A percentile compares a stretch with the other conserved stretches of the same genome.
These are phyloP conservation scores for Candida stauntonica DNA, from an alignment of 805 yeast genomes.

Conservation along the genomic window DNA sequence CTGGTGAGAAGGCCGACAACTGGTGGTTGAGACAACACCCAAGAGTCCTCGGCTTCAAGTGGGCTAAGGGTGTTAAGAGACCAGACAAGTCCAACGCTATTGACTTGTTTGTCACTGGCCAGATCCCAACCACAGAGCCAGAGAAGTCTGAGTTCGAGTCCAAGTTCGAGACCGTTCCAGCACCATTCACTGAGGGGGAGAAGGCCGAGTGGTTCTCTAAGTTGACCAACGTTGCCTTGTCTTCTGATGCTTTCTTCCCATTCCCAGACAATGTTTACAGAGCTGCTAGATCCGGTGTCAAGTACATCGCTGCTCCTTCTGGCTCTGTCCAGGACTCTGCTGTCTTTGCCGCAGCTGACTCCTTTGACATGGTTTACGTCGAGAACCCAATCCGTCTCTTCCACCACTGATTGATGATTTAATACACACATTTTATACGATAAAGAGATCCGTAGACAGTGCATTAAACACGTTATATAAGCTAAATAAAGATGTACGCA, in stretches of 20 bases:
- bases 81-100: slow-evolving; percentile 98
- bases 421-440: slow-evolving; percentile 3
- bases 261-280: slow-evolving; percentile 99
- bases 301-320: slow-evolving; percentile 92
- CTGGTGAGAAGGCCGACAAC: slow-evolving; percentile 99
- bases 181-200: slow-evolving; percentile 77
- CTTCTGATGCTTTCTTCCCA: slow-evolving; percentile 99
- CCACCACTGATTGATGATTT: slow-evolving; percentile 80
- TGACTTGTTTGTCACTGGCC: slow-evolving; percentile 87
- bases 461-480: slow-evolving; percentile 1
- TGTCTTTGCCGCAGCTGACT: slow-evolving; percentile 93
- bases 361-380: slow-evolving; percentile 83
- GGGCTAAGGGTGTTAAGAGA: slow-evolving; percentile 98
- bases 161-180: slow-evolving; percentile 80
- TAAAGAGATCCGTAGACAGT: background rate
- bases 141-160: slow-evolving; percentile 90
- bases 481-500: slow-evolving; percentile 63
- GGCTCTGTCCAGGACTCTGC: slow-evolving; percentile 98
- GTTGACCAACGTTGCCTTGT: slow-evolving; percentile 80
- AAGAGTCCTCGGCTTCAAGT: slow-evolving; percentile 82
- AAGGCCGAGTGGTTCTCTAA: slow-evolving; percentile 82
- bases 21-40: slow-evolving; percentile 99
- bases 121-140: slow-evolving; percentile 88
- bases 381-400: slow-evolving; percentile 96
- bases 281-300: slow-evolving; percentile 95